Evolutionary conservation across 768 basidiomycete species (phyloP).

Genomic region (Arthromyces matolae): DNA sequence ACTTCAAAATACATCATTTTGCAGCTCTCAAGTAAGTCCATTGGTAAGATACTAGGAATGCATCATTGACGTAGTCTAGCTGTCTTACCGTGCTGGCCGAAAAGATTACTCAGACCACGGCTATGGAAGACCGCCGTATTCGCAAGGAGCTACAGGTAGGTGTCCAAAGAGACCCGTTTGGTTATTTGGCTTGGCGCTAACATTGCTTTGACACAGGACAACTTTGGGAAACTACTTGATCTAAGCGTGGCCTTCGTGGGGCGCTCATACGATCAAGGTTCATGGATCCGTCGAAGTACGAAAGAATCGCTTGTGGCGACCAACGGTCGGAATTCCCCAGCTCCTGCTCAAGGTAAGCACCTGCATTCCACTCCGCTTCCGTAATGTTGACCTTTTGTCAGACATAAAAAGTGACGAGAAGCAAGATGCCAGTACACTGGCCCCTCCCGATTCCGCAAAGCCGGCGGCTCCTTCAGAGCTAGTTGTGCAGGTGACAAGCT

Average conservation of each 20-base stretch:
- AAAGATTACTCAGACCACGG: conserved; percentile 84
- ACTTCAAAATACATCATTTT: conserved; percentile 70
- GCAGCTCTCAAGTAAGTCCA: conserved; percentile 67
- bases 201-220: conserved; percentile 51
- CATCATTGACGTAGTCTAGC: conserved; percentile 30
- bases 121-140: conserved; percentile 84
- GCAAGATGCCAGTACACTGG: conserved; percentile 39
- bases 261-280: conserved; percentile 68
- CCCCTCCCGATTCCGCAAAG: conserved; percentile 31
- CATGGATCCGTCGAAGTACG: conserved; percentile 71
- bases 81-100: conserved; percentile 78
- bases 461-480: conserved; percentile 39
- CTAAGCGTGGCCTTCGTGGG: conserved; percentile 70
- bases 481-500: conserved; percentile 39
- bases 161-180: not conserved
- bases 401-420: conserved; percentile 57
- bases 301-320: conserved; percentile 57
- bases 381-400: no score
- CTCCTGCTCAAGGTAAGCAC: conserved; percentile 35
- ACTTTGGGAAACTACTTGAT: conserved; percentile 82
- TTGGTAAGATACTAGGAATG: conserved; percentile 41
- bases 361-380: no score
- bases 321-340: conserved; percentile 73
- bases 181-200: not conserved
- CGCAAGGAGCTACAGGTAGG: conserved; percentile 84